Evolutionary conservation across 768 basidiomycete genomes (phyloP), one percentile per base, ranked within the genome.

Genomic region (Postia placenta): DNA sequence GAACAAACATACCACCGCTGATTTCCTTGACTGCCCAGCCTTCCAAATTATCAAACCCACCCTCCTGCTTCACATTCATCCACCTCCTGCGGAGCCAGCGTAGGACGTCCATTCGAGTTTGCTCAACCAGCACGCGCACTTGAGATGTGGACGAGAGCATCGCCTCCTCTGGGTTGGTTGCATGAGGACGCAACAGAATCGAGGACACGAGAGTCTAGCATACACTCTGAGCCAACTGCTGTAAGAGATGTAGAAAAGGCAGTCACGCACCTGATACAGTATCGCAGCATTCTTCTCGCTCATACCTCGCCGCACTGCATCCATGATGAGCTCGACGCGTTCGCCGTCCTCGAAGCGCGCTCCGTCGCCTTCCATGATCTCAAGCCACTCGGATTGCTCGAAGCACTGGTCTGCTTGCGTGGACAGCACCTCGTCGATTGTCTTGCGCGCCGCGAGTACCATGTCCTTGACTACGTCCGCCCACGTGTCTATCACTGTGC

Each of bases 11-110:
- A 89, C 91, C 77, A 59, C 87, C 80, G 36, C 81, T 78, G 35
- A 98, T 91, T 60, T 97, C 95, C 62, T 91, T 85, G 47, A 94
- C 63, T 0, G 87, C 82, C 91, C 92, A 96, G 3, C 75, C 76
- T 42, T 95, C 91, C n/a, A 98, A 72, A 3, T 67, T 61, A 44
- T 86, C 83, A 57, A 97, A 95, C 0, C 88, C 90, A n/a, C 80
- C 79, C 44, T 82, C 81, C 42, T 85, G 80, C 11, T 85, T 75
- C 24, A 92, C 78, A 11, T 71, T 74, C 39, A 85, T 60, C 92
- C 91, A 96, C 3, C 87, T 78, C 50, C 82, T 81, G 6, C 80
- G 79, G 48, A 97, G 77, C 78, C 88, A 93, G 37, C 71, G 69
- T 0, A 89, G 61, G 25, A 93, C 64, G 35, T 85, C 83, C 49